Base-by-base conservation (phyloP, 371 early-diverging fungal species). In the Circinella umbellata region DNA sequence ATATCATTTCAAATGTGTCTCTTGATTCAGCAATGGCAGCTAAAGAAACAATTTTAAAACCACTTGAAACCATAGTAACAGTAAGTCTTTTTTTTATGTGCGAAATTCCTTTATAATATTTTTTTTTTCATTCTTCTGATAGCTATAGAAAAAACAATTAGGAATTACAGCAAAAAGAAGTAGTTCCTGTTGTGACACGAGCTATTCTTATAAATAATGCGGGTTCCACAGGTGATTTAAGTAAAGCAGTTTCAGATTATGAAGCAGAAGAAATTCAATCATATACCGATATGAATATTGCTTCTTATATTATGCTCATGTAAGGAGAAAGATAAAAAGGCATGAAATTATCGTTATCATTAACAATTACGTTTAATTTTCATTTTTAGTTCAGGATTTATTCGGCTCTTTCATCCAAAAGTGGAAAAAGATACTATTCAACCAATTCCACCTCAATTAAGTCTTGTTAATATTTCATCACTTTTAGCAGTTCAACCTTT, bases 391-490 rank as follows among this genome's bases (percentile, higher is more conserved):
- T 71, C 77, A 49, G 79, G 76, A 13, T 78, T 77, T 63, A 71
- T 79, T 48, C 66, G 63, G 14, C 27, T 75, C 7, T 74, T 68
- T 20, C 47, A 37, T 18, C 67, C 67, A 27, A 46, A 62, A 39
- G 57, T n/a, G n/a, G 47, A 66, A 7, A 11, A 59, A 47, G 66
- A 77, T 10, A 34, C 57, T 34, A 34, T n/a, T 13, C 57, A 27
- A 34, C 57, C 57, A 6, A 34, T 57, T 57, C 10, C 57, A 18
- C 57, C 57, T 10, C n/a, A 57, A 11, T 64, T 84, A 11, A 76
- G 77, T n/a, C 69, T 96, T 5, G 91, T 96, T 55, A 95, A 93
- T 63, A 90, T 95, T 35, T 94, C 95, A n/a, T 94, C 94, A 6
- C 74, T 97, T 42, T 78, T 94, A 10, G 97, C 95, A 4, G 81